Evolutionary conservation across 2,329 filamentous ascomycete species (phyloP).

Genomic region (Fusarium concolor): DNA sequence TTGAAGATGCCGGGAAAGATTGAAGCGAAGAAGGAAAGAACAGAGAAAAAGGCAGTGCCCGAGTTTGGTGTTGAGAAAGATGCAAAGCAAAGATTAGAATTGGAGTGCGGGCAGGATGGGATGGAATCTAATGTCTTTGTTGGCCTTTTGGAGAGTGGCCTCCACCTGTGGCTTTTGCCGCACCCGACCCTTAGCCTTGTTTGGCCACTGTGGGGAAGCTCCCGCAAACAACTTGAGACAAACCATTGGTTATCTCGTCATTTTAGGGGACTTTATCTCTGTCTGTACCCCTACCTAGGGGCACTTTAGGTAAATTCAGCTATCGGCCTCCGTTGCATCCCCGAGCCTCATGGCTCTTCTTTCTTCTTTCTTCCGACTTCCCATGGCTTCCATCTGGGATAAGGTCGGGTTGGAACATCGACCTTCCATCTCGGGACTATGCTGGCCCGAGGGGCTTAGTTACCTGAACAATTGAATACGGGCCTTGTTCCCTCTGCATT

Average conservation of each 20-base stretch:
- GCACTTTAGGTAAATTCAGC: no score
- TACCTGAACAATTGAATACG: no score
- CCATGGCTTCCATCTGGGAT: slow-evolving; percentile 32
- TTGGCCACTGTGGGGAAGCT: slow-evolving; percentile 41
- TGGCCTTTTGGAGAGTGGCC: slow-evolving; percentile 45
- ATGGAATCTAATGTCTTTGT: slow-evolving; percentile 40
- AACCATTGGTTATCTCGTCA: slow-evolving; percentile 16
- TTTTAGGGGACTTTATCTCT: slow-evolving; percentile 30
- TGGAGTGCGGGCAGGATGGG: slow-evolving; percentile 26
- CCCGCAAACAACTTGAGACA: slow-evolving; percentile 7
- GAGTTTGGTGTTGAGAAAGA: slow-evolving; percentile 24
- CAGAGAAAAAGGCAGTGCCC: slow-evolving; percentile 13
- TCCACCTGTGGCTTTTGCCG: slow-evolving; percentile 33
- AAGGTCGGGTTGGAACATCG: neutral
- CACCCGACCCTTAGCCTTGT: slow-evolving; percentile 32
- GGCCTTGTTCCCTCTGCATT: no score
- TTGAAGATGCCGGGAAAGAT: slow-evolving; percentile 3
- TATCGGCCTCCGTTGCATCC: slow-evolving; percentile 6
- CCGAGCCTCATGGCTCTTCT: slow-evolving; percentile 38
- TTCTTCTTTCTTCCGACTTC: slow-evolving; percentile 42
- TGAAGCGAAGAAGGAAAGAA: slow-evolving; percentile 6
- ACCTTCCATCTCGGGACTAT: slow-evolving; percentile 5
- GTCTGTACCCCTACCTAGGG: slow-evolving; percentile 16
- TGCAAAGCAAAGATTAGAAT: slow-evolving; percentile 26
- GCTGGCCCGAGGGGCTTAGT: no score